Evolutionary conservation across 1,139 yeast species (phyloP).

Genomic region (Taphrina betulina): DNA sequence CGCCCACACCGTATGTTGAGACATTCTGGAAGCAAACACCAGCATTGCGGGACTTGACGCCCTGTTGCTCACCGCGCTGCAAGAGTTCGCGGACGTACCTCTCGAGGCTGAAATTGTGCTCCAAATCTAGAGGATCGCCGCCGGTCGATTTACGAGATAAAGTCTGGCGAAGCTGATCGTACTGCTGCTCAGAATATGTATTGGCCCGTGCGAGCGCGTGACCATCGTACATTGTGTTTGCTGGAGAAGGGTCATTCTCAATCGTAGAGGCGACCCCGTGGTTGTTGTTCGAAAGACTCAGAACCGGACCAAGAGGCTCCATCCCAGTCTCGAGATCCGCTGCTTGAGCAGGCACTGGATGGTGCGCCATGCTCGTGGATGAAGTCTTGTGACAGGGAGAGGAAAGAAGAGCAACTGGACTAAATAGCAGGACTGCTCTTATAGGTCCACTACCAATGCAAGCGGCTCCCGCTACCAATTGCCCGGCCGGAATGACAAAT

Average conservation of each 20-base stretch:
- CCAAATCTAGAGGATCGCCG: slow-evolving; percentile 28
- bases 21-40: slow-evolving; percentile 70
- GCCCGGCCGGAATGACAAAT: too few species aligned
- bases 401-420: too few species aligned
- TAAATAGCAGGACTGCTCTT: too few species aligned
- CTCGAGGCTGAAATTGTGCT: slow-evolving; percentile 37
- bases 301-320: slow-evolving; percentile 22
- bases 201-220: slow-evolving; percentile 18
- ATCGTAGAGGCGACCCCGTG: too few species aligned
- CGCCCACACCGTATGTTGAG: slow-evolving; percentile 71
- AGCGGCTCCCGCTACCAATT: too few species aligned
- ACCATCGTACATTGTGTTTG: slow-evolving; percentile 6
- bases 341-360: slow-evolving; percentile 22
- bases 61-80: slow-evolving; percentile 33
- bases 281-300: neutral
- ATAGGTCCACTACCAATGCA: too few species aligned
- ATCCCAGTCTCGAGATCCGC: slow-evolving; percentile 25
- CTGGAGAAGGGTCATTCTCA: neutral
- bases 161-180: slow-evolving; percentile 20
- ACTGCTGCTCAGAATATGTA: slow-evolving; percentile 16
- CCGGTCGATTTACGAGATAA: slow-evolving; percentile 20
- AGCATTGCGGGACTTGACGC: slow-evolving; percentile 36
- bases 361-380: slow-evolving; percentile 14
- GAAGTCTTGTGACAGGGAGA: too few species aligned
- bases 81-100: slow-evolving; percentile 37